A percentile compares a stretch with the other conserved stretches of the same genome.
phyloP scores from a whole-genome alignment of 1,284 basidiomycete genomes.

The Puccinia triticina region DNA sequence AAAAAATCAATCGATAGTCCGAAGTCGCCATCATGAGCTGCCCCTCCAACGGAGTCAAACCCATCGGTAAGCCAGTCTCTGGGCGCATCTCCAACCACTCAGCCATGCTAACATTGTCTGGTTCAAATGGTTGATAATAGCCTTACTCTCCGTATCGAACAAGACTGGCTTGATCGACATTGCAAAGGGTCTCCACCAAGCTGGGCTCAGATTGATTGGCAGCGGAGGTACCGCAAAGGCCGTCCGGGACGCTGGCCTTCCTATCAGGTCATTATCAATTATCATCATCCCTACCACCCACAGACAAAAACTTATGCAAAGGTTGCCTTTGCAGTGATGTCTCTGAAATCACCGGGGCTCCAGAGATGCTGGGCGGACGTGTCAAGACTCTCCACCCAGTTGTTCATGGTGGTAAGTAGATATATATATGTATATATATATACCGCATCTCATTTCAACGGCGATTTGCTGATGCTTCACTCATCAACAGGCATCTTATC shows the following conservation, averaged over 20 bases:
- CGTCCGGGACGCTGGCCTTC: slow-evolving; percentile 88
- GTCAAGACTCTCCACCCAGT: slow-evolving; percentile 99
- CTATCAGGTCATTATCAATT: slow-evolving; percentile 73
- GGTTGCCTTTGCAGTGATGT: slow-evolving; percentile 74
- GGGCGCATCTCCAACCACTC: not conserved
- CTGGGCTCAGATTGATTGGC: slow-evolving; percentile 85
- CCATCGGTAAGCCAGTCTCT: slow-evolving; percentile 27
- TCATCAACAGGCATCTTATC: slow-evolving; percentile 76
- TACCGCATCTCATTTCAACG: not conserved
- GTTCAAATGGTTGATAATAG: slow-evolving; percentile 60
- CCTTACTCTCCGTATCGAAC: slow-evolving; percentile 95
- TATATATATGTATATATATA: not conserved
- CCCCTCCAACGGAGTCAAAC: slow-evolving; percentile 49
- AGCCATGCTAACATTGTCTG: not conserved
- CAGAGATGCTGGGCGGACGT: slow-evolving; percentile 98
- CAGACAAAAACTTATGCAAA: not conserved
- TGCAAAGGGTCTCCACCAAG: slow-evolving; percentile 76
- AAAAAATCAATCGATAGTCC: not conserved
- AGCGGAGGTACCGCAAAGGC: slow-evolving; percentile 97
- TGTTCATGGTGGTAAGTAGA: slow-evolving; percentile 82
- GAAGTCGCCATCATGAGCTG: slow-evolving; percentile 31
- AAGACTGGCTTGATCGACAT: slow-evolving; percentile 88
- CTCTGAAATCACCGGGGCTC: slow-evolving; percentile 94
- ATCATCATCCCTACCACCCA: slow-evolving; percentile 2
- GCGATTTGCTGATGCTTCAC: not conserved